Evolutionary conservation across 2,329 filamentous ascomycete species (phyloP), one percentile per base, ranked within the genome.

Genomic region (Fusarium udum): DNA sequence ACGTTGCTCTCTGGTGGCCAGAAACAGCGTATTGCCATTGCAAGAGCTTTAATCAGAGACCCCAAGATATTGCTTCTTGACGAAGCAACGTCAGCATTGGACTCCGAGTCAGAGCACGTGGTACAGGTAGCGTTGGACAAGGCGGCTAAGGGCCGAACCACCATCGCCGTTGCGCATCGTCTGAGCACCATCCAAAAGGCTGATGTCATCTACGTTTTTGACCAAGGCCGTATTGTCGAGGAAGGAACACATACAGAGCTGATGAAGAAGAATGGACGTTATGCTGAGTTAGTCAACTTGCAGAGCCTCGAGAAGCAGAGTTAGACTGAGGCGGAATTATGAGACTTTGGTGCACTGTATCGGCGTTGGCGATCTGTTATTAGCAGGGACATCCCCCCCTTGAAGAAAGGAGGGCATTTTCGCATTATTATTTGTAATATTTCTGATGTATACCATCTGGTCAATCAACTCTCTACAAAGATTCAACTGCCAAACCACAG

Each of bases 201-300:
- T 1, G 95, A 98, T 79, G 85, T 95, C 55, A 98, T 98, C 77
- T 98, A 97, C 74, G 95, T 98, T n/a, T 96, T 98, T 80, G 95
- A 98, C 81, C 91, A 93, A 77, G 96, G 95, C 13, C 88, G 90
- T 67, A 90, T 98, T 48, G 93, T 97, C 3, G 95, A 98, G 85
- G 88, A 89, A 75, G 95, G 95, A 10, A 94, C 91, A 14, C 95
- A 98, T 79, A 78, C 84, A 1, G 92, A 94, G 79, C 80, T 95
- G 77, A 91, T 93, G 88, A 87, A 86, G 74, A 87, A 86, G 79
- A 90, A 90, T 72, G 92, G 93, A 7, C 87, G 92, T 53, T 96
- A 96, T 79, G 91, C 89, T 15, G 93, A 95, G 84, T 82, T 96
- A 73, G 93, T 95, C 53, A 93, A 93, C 74, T 83, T 95, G 75